Conservation (phyloP, 345 rosid genomes). For the sweet orange (Citrus sinensis) region DNA sequence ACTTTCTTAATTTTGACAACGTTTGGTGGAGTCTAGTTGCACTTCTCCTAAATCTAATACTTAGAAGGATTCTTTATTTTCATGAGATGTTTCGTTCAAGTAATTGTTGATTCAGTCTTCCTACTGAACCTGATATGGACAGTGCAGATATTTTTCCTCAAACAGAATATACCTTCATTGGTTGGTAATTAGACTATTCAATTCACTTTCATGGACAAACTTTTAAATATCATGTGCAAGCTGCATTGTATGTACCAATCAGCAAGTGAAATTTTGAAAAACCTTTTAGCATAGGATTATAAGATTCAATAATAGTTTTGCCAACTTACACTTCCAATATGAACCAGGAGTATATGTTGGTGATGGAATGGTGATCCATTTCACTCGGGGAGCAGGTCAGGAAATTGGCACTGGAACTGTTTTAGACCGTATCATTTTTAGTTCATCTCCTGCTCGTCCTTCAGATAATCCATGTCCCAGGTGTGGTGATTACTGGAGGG, state of each 20-base stretch:
- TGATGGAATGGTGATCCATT: slow-evolving; percentile 66
- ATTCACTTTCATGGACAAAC: not conserved
- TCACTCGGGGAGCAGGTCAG: slow-evolving; percentile 64
- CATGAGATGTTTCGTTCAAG: not conserved
- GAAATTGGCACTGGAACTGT: slow-evolving; percentile 65
- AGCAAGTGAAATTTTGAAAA: not conserved
- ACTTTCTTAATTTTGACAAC: not conserved
- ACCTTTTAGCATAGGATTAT: not conserved
- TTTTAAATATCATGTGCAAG: not conserved
- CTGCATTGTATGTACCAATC: not conserved
- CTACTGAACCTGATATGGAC: not conserved
- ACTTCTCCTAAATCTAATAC: not conserved
- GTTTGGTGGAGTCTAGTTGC: not conserved
- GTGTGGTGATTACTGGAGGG: slow-evolving; percentile 48
- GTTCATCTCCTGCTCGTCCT: slow-evolving; percentile 41
- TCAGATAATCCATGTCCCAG: slow-evolving; percentile 46
- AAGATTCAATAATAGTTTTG: not conserved
- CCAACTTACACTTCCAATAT: not conserved
- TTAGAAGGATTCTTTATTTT: not conserved
- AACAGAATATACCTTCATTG: not conserved
- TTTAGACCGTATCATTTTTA: slow-evolving; percentile 51
- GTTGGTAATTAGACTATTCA: not conserved
- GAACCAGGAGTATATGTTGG: slow-evolving; percentile 51
- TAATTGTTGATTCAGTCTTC: not conserved
- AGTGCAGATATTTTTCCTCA: not conserved